Evolutionary conservation across 2,329 filamentous ascomycete genomes (phyloP).

Genomic region (Kalmusia sp.): DNA sequence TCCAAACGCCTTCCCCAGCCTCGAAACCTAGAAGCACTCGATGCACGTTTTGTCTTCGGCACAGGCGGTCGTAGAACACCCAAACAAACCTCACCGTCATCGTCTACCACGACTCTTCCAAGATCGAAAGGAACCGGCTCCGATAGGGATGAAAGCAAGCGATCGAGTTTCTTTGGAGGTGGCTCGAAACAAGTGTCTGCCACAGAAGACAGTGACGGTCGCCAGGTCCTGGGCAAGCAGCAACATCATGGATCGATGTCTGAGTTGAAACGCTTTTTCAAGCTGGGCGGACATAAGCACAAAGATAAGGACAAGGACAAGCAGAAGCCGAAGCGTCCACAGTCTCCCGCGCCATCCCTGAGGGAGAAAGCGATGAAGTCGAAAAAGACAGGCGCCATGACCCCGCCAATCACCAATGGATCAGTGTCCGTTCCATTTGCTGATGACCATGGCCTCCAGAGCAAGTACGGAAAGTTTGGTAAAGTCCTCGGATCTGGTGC

Average conservation of each 20-base stretch:
- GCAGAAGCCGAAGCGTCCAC: constrained; percentile 56
- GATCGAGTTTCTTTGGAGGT: constrained; percentile 61
- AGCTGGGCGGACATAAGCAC: constrained; percentile 68
- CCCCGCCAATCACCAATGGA: constrained; percentile 43
- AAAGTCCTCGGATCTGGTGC: constrained; percentile 93
- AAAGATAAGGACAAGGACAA: constrained; percentile 58
- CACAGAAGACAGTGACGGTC: constrained; percentile 40
- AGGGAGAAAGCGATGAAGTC: constrained; percentile 63
- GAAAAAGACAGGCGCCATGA: constrained; percentile 45
- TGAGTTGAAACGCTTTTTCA: constrained; percentile 97
- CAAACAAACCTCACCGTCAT: constrained; percentile 43
- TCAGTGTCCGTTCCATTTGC: constrained; percentile 75
- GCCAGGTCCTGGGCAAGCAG: constrained; percentile 33
- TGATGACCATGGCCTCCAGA: constrained; percentile 88
- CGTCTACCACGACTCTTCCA: constrained; percentile 48
- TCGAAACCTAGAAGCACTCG: constrained; percentile 71
- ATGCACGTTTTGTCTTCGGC: constrained; percentile 84
- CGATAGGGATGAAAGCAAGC: constrained; percentile 52
- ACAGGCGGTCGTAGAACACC: constrained; percentile 72
- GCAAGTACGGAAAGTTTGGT: constrained; percentile 95
- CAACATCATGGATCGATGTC: constrained; percentile 81
- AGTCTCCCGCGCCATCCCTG: constrained; percentile 67
- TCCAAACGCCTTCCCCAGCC: constrained; percentile 75
- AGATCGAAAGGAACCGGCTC: constrained; percentile 53
- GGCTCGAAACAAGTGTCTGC: constrained; percentile 56